Conservation (phyloP, 1,284 basidiomycete species). For the Lentinula novae-zelandiae region DNA sequence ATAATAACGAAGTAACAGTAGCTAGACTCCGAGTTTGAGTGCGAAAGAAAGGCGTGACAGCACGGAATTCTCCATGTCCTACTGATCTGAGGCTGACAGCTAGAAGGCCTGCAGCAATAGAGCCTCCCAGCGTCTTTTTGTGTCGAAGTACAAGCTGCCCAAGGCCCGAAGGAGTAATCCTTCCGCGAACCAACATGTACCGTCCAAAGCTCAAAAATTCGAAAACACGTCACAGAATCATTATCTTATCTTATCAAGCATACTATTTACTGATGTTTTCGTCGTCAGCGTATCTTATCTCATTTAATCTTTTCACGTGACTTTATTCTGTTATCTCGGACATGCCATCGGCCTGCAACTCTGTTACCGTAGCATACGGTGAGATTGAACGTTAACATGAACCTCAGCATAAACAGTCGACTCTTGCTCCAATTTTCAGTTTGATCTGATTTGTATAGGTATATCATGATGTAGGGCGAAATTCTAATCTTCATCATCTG, state of each 20-base stretch:
- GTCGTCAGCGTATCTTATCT: too few species aligned
- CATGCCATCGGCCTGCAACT: too few species aligned
- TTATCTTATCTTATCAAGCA: background rate
- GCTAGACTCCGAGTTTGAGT: conserved; percentile 11
- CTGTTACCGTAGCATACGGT: too few species aligned
- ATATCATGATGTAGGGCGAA: background rate
- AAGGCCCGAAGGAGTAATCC: background rate
- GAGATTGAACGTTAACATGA: too few species aligned
- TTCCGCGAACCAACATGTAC: conserved; percentile 6
- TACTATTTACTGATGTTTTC: too few species aligned
- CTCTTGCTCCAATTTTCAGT: too few species aligned
- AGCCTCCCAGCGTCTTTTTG: conserved; percentile 23
- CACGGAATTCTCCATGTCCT: conserved; percentile 36
- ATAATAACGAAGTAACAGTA: conserved; percentile 13
- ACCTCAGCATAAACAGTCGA: too few species aligned
- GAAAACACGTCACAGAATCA: too few species aligned
- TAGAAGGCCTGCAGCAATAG: conserved; percentile 32
- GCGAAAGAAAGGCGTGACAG: conserved; percentile 19
- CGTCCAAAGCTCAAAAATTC: too few species aligned
- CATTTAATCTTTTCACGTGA: too few species aligned
- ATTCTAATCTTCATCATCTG: conserved; percentile 24
- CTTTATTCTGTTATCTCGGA: too few species aligned
- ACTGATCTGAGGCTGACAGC: conserved; percentile 35
- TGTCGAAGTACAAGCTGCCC: conserved; percentile 4
- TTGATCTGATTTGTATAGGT: too few species aligned